Percentiles rank a stretch among this genome's conserved stretches.
Conservation (phyloP, 768 basidiomycete genomes). For the Boletales sp. region DNA sequence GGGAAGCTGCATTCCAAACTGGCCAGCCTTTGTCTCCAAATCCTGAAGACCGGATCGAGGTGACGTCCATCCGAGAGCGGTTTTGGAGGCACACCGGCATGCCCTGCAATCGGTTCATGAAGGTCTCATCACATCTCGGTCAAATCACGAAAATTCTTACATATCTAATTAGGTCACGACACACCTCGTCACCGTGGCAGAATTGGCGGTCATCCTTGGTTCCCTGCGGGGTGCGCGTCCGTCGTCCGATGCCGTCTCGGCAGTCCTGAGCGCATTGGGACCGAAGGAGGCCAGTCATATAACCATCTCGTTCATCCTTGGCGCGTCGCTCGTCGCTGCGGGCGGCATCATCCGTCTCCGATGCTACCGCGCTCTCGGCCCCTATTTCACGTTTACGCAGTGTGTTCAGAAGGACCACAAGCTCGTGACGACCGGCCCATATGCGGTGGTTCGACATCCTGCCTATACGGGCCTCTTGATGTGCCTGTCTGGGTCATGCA, state of each 20-base stretch:
- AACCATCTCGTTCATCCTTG: slow-evolving; percentile 4
- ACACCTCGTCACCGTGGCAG: background rate
- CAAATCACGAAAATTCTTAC: background rate
- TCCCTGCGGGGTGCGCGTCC: background rate
- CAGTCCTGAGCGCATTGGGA: slow-evolving; percentile 4
- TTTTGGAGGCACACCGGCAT: slow-evolving; percentile 1
- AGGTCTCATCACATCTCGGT: background rate
- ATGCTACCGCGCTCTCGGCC: slow-evolving; percentile 16
- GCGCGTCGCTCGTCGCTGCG: background rate
- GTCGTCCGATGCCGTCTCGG: background rate
- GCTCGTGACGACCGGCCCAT: slow-evolving; percentile 27
- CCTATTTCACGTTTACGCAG: slow-evolving; percentile 16
- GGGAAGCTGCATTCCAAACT: background rate
- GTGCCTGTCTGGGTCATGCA: background rate
- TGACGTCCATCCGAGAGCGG: background rate
- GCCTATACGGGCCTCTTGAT: slow-evolving; percentile 16
- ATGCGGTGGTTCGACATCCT: slow-evolving; percentile 28
- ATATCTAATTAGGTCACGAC: background rate
- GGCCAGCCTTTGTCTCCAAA: background rate
- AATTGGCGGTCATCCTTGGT: slow-evolving; percentile 1
- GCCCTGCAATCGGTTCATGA: background rate
- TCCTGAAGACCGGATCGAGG: slow-evolving; percentile 5
- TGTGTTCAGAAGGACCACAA: slow-evolving; percentile 18
- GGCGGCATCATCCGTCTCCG: slow-evolving; percentile 5
- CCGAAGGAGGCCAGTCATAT: slow-evolving; percentile 4